Percentiles rank a stretch among this genome's conserved stretches.
phyloP scores from a whole-genome alignment of 495 filamentous ascomycete genomes.

The Cudoniella acicularis region DNA sequence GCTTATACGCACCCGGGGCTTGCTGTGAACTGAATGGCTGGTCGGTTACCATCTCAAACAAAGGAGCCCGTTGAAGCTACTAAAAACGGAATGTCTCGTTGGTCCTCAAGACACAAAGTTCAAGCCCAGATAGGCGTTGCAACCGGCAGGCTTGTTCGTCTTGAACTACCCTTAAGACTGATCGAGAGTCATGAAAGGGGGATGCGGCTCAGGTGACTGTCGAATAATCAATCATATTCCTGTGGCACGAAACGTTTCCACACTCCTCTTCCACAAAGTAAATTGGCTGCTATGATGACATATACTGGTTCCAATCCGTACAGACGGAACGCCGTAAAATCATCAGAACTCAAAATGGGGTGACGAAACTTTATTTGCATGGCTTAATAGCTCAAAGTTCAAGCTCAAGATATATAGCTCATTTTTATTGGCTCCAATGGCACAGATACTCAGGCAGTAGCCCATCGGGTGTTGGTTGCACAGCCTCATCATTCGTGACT shows the following conservation, averaged over 20 bases:
- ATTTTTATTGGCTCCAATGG: not conserved
- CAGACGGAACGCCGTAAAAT: not conserved
- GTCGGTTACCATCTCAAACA: not conserved
- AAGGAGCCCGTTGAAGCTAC: not conserved
- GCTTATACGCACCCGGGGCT: constrained; percentile 7
- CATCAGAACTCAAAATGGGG: constrained; percentile 13
- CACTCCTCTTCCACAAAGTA: too few species aligned
- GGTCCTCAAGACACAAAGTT: not conserved
- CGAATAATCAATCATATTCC: too few species aligned
- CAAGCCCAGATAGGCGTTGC: not conserved
- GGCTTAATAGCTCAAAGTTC: too few species aligned
- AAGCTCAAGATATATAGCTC: too few species aligned
- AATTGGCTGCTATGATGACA: too few species aligned
- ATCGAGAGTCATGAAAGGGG: not conserved
- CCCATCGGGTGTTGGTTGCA: not conserved
- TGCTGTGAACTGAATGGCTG: not conserved
- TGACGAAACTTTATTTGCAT: not conserved
- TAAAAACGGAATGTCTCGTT: not conserved
- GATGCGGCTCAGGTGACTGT: not conserved
- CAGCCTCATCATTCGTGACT: too few species aligned
- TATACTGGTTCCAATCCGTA: too few species aligned
- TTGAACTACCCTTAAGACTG: not conserved
- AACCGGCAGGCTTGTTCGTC: not conserved
- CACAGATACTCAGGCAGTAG: constrained; percentile 6
- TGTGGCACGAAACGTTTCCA: too few species aligned